Evolutionary conservation across 176 grass and related monocot genomes (phyloP).

Genomic region (Ensete ventricosum): DNA sequence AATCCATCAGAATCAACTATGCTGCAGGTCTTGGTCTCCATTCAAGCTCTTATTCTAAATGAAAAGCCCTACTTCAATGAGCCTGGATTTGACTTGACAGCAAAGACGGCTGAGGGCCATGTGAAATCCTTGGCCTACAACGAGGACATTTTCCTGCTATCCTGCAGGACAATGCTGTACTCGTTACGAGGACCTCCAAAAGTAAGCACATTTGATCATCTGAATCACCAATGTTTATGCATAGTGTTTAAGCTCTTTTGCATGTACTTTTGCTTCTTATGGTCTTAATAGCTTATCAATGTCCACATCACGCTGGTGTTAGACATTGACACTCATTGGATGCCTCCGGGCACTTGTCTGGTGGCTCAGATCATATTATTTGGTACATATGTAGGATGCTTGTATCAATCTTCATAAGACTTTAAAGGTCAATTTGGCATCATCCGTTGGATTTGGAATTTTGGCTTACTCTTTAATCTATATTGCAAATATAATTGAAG

Average conservation of each 20-base stretch:
- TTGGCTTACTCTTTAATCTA: too few species aligned
- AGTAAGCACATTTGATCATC: slow-evolving; percentile 34
- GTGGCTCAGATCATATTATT: too few species aligned
- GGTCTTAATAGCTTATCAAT: not conserved
- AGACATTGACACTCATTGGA: too few species aligned
- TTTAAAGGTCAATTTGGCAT: too few species aligned
- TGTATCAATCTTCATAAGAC: too few species aligned
- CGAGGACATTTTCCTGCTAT: slow-evolving; percentile 46
- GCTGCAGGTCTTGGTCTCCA: slow-evolving; percentile 80
- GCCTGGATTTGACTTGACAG: slow-evolving; percentile 43
- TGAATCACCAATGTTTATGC: not conserved
- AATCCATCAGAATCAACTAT: slow-evolving; percentile 68
- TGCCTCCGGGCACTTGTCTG: too few species aligned
- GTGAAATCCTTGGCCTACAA: slow-evolving; percentile 41
- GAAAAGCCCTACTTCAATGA: slow-evolving; percentile 93
- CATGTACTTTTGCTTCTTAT: not conserved
- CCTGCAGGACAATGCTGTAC: slow-evolving; percentile 88
- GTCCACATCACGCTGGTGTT: too few species aligned
- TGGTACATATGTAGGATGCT: too few species aligned
- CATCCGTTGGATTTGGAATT: too few species aligned
- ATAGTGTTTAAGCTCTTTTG: not conserved
- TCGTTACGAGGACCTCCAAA: slow-evolving; percentile 59
- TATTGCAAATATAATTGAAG: too few species aligned
- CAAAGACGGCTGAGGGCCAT: slow-evolving; percentile 36
- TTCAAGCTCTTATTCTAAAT: slow-evolving; percentile 91